Evolutionary conservation across 2,329 filamentous ascomycete species (phyloP).

Genomic region (Neofusicoccum umdonicola): DNA sequence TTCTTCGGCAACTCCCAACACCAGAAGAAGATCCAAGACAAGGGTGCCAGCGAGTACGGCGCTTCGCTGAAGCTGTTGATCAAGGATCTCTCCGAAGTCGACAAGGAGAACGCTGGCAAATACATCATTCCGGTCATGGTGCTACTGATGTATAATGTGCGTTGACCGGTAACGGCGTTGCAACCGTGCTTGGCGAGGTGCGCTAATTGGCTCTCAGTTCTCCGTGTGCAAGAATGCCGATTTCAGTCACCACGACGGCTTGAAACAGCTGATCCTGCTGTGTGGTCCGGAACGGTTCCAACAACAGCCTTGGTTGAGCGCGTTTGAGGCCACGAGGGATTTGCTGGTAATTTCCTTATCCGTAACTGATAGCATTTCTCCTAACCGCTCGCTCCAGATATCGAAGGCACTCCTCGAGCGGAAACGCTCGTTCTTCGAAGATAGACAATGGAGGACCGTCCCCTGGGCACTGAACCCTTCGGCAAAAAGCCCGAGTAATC

Average conservation of each 20-base stretch:
- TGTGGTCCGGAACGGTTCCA: constrained; percentile 18
- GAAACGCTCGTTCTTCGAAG: constrained; percentile 18
- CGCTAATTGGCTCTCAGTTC: constrained; percentile 1
- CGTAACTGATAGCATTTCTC: not conserved
- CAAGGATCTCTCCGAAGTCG: constrained; percentile 17
- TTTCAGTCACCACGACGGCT: constrained; percentile 18
- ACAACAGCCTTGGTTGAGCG: constrained; percentile 13
- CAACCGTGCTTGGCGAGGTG: not conserved
- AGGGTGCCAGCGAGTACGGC: constrained; percentile 18
- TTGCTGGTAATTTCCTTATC: constrained; percentile 1
- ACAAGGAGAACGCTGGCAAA: constrained; percentile 8
- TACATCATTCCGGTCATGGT: constrained; percentile 21
- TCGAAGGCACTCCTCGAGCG: constrained; percentile 19
- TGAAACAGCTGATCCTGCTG: constrained; percentile 18
- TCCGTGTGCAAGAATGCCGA: constrained; percentile 14
- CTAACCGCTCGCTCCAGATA: not conserved
- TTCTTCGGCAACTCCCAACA: constrained; percentile 20
- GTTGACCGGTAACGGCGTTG: not conserved
- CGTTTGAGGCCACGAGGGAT: constrained; percentile 20
- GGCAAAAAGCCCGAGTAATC: constrained; percentile 16
- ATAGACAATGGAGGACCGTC: constrained; percentile 18
- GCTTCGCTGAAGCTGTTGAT: constrained; percentile 16
- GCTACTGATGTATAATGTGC: constrained; percentile 20
- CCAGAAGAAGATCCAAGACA: constrained; percentile 19
- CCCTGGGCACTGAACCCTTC: constrained; percentile 18